A percentile compares a stretch with the other conserved stretches of the same genome.
Evolutionary conservation across 2,329 filamentous ascomycete genomes (phyloP).

Genomic region (Fusarium nanum): DNA sequence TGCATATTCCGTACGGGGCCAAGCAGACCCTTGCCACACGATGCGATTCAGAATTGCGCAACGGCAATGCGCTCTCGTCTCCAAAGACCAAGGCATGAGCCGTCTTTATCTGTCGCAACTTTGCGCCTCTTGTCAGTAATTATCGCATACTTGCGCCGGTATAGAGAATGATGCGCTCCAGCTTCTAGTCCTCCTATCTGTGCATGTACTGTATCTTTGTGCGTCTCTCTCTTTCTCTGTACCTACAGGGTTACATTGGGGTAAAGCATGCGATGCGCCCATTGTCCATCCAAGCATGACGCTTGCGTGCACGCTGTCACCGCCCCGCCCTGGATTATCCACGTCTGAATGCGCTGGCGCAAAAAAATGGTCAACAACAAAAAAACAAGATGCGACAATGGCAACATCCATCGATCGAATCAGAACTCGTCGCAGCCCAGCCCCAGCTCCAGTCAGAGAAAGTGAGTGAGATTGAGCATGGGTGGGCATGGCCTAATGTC

Average conservation of each 20-base stretch:
- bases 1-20: slow-evolving; percentile 36
- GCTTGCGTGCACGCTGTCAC: slow-evolving; percentile 48
- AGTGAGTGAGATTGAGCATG: slow-evolving; percentile 11
- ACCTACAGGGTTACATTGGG: slow-evolving; percentile 39
- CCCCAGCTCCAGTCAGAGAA: slow-evolving; percentile 4
- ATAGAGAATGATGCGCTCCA: slow-evolving; percentile 27
- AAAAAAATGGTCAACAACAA: slow-evolving; percentile 46
- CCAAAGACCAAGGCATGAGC: not conserved
- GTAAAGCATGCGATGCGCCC: slow-evolving; percentile 44
- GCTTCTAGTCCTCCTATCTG: not conserved
- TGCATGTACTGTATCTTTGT: slow-evolving; percentile 6
- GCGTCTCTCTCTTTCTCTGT: not conserved
- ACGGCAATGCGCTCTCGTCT: slow-evolving; percentile 31
- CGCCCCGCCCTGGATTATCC: slow-evolving; percentile 44
- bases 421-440: slow-evolving; percentile 45
- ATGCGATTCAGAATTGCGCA: slow-evolving; percentile 41
- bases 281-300: slow-evolving; percentile 46
- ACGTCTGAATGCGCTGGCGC: slow-evolving; percentile 46
- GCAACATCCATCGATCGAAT: slow-evolving; percentile 41
- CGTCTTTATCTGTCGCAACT: not conserved
- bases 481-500: slow-evolving; percentile 18
- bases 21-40: slow-evolving; percentile 40
- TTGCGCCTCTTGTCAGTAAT: not conserved
- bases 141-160: slow-evolving; percentile 11
- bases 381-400: slow-evolving; percentile 45